A percentile compares a stretch with the other conserved stretches of the same genome.
Evolutionary conservation across 345 rosid species (phyloP).

Genomic region (Acer negundo): DNA sequence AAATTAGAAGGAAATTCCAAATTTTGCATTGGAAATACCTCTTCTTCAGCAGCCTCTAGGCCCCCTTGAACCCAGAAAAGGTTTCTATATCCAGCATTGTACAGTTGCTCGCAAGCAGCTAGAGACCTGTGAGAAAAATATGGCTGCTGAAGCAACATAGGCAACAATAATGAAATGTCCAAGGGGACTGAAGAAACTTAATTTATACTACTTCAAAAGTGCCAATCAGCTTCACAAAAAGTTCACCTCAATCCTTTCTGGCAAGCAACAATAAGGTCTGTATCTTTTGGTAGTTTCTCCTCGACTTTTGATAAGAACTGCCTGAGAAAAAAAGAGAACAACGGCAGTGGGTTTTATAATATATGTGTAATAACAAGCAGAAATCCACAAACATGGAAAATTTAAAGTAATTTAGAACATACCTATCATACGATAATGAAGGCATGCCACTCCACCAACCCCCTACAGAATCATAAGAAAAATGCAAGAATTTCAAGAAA

Average conservation of each 20-base stretch:
- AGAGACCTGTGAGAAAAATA: conserved; percentile 60
- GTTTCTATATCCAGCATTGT: conserved; percentile 74
- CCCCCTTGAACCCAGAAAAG: conserved; percentile 96
- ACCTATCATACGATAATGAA: conserved; percentile 67
- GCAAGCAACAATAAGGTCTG: conserved; percentile 87
- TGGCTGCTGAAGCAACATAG: conserved; percentile 12
- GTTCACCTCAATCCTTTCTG: conserved; percentile 91
- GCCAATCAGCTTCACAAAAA: conserved; percentile 7
- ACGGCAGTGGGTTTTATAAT: conserved; percentile 12
- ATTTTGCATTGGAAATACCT: conserved; percentile 46
- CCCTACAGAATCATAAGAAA: conserved; percentile 50
- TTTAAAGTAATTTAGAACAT: conserved; percentile 18
- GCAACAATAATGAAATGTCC: background rate
- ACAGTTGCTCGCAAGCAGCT: conserved; percentile 84
- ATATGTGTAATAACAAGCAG: conserved; percentile 7
- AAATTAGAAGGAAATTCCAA: conserved; percentile 23
- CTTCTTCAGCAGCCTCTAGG: conserved; percentile 84
- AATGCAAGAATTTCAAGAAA: background rate
- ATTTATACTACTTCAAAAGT: background rate
- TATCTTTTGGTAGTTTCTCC: conserved; percentile 77
- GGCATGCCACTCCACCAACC: conserved; percentile 99
- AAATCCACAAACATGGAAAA: conserved; percentile 2
- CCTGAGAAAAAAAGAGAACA: conserved; percentile 41
- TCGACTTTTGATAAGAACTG: conserved; percentile 65
- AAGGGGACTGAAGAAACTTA: conserved; percentile 3